Conservation (phyloP, 306 rosid genomes). For the Vigna reflexopilosa region DNA sequence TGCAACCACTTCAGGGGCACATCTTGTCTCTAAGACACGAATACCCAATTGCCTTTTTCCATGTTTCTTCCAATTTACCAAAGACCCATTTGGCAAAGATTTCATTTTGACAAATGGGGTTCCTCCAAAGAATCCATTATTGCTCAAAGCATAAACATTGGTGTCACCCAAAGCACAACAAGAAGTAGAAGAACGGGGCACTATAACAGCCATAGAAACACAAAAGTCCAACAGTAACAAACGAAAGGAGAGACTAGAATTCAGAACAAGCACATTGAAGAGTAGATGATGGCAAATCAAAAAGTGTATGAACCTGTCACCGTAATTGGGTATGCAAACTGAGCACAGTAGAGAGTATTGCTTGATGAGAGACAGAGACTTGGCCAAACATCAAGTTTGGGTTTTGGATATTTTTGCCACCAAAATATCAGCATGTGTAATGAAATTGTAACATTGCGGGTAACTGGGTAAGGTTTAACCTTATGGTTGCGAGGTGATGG, state of each 20-base stretch:
- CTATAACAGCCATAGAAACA: conserved; percentile 58
- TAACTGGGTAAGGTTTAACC: neutral
- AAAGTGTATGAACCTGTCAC: conserved; percentile 37
- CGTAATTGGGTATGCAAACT: conserved; percentile 13
- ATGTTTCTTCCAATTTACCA: conserved; percentile 52
- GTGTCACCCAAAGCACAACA: conserved; percentile 47
- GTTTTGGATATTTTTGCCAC: conserved; percentile 28
- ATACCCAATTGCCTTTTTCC: conserved; percentile 54
- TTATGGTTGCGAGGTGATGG: neutral
- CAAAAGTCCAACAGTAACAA: neutral
- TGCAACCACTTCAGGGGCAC: conserved; percentile 48
- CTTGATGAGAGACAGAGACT: neutral
- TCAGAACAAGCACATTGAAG: conserved; percentile 22
- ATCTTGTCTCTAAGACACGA: conserved; percentile 50
- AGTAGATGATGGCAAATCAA: neutral
- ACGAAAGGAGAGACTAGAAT: conserved; percentile 31
- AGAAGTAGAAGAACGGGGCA: conserved; percentile 58
- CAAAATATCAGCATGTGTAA: conserved; percentile 11
- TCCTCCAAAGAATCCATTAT: conserved; percentile 47
- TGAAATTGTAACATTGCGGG: neutral
- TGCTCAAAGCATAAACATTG: conserved; percentile 45
- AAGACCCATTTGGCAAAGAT: conserved; percentile 53
- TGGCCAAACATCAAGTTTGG: neutral
- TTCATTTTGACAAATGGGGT: conserved; percentile 53
- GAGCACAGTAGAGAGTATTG: neutral